phyloP scores from a whole-genome alignment of 2,329 filamentous ascomycete genomes.

The Talaromyces verruculosus region DNA sequence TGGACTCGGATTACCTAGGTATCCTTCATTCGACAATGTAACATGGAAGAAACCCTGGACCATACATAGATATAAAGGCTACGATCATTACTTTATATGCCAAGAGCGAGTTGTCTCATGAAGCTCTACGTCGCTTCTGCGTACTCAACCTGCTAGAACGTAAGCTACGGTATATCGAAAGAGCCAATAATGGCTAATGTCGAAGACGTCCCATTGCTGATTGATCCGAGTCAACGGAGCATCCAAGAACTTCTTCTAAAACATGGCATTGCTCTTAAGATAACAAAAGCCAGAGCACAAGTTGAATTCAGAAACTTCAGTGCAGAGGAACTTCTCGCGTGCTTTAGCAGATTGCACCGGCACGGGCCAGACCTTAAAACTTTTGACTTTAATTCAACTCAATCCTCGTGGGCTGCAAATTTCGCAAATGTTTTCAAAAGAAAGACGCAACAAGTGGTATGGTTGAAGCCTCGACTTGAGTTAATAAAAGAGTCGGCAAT shows the following conservation, averaged over 20 bases:
- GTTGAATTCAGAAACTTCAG: background rate
- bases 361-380: background rate
- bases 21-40: background rate
- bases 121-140: background rate
- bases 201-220: background rate
- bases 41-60: background rate
- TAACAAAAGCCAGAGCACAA: background rate
- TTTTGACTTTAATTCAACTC: slow-evolving; percentile 1
- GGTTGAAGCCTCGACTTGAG: background rate
- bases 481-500: background rate
- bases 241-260: background rate
- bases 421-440: background rate
- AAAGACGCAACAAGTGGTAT: background rate
- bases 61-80: background rate
- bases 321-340: background rate
- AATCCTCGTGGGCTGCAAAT: background rate
- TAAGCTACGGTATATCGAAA: background rate
- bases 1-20: background rate
- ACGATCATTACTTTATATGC: too few species aligned
- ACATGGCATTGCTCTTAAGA: background rate
- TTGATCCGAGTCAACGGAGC: background rate
- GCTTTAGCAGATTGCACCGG: background rate
- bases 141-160: background rate
- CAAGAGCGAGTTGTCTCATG: too few species aligned
- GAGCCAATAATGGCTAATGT: background rate